Percentiles rank a stretch among this genome's conserved stretches.
phyloP scores from a whole-genome alignment of 164 flowering plant species.

The Umbellularia californica region DNA sequence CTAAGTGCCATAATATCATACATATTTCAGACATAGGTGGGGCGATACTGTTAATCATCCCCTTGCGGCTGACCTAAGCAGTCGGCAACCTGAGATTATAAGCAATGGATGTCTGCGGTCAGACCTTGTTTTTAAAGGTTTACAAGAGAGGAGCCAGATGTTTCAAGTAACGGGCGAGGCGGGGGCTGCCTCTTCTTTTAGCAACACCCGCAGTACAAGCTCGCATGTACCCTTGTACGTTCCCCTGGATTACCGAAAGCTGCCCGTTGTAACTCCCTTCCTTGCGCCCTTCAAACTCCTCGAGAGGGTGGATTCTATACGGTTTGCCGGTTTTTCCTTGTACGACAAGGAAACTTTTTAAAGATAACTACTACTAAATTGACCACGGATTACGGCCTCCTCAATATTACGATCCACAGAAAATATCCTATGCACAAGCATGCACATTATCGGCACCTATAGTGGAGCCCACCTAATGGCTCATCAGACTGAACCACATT shows the following conservation, averaged over 20 bases:
- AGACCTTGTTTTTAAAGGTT: background rate
- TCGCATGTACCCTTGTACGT: background rate
- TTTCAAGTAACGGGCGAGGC: conserved; percentile 1
- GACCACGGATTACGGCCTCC: too few relatives aligned
- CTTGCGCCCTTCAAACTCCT: conserved; percentile 1
- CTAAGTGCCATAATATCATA: too few relatives aligned
- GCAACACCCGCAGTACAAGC: conserved; percentile 12
- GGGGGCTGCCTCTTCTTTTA: conserved; percentile 9
- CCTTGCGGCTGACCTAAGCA: too few relatives aligned
- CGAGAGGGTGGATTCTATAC: conserved; percentile 3
- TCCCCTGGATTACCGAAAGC: conserved; percentile 1
- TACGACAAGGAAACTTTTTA: background rate
- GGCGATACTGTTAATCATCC: too few relatives aligned
- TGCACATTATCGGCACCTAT: too few relatives aligned
- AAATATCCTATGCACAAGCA: too few relatives aligned
- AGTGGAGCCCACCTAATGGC: too few relatives aligned
- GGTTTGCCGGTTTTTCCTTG: conserved; percentile 13
- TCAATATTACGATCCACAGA: too few relatives aligned
- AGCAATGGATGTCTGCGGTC: conserved; percentile 1
- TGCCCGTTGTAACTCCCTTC: conserved; percentile 9
- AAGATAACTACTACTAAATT: too few relatives aligned
- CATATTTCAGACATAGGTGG: too few relatives aligned
- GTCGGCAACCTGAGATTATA: too few relatives aligned
- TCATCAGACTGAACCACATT: too few relatives aligned
- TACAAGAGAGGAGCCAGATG: background rate